Percentiles rank a stretch among this genome's conserved stretches.
Conservation (phyloP, 2,329 filamentous ascomycete species). For the Aspergillus sp. region DNA sequence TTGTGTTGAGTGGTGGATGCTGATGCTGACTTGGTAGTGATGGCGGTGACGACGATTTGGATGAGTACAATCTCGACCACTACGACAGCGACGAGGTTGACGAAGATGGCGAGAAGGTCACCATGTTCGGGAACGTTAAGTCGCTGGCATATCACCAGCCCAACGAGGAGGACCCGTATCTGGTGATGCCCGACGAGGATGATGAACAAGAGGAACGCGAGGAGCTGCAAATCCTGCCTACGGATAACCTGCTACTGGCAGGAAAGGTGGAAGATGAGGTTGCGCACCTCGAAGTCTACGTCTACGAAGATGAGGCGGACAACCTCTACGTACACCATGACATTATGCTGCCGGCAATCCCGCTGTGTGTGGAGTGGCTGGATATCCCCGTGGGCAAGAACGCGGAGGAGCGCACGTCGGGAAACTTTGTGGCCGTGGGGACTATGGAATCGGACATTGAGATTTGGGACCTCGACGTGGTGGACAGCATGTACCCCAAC, state of each 20-base stretch:
- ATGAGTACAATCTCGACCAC: slow-evolving; percentile 92
- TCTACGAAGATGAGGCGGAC: slow-evolving; percentile 90
- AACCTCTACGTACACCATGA: slow-evolving; percentile 99
- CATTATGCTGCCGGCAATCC: slow-evolving; percentile 96
- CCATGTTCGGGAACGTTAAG: slow-evolving; percentile 93
- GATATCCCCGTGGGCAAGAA: slow-evolving; percentile 78
- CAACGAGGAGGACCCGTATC: slow-evolving; percentile 93
- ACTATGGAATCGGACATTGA: slow-evolving; percentile 99
- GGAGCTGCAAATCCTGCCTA: slow-evolving; percentile 84
- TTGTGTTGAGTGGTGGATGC: not conserved
- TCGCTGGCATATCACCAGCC: slow-evolving; percentile 88
- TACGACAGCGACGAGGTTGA: slow-evolving; percentile 79
- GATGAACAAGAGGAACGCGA: slow-evolving; percentile 85
- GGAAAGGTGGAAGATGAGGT: slow-evolving; percentile 96
- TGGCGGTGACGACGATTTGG: slow-evolving; percentile 64
- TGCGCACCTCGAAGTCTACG: slow-evolving; percentile 91
- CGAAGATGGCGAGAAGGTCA: slow-evolving; percentile 61
- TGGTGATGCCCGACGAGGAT: slow-evolving; percentile 71
- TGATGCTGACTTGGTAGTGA: slow-evolving; percentile 1
- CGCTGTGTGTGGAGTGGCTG: slow-evolving; percentile 90
- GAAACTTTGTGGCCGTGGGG: slow-evolving; percentile 89
- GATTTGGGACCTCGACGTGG: slow-evolving; percentile 91
- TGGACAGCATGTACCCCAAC: slow-evolving; percentile 97
- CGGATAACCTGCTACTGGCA: slow-evolving; percentile 85
- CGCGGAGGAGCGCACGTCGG: slow-evolving; percentile 56